These are phyloP conservation scores for Cyclaneusma minus DNA, from an alignment of 2,329 filamentous ascomycete genomes.

Conservation along the genomic window DNA sequence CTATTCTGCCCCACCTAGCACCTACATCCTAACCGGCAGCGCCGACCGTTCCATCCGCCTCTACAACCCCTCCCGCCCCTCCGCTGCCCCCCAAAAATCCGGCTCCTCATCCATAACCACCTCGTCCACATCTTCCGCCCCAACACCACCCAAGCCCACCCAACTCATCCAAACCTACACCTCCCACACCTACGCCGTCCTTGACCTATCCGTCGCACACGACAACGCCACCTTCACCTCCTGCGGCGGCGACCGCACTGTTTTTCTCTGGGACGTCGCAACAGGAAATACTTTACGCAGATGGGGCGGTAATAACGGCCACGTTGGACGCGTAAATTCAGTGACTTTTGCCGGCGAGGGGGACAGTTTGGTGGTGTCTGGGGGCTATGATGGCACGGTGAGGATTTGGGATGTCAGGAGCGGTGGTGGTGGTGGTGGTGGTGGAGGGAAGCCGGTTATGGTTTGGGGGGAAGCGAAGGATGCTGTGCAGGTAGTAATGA, in stretches of 20 bases:
- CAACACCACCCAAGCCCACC: conserved; percentile 21
- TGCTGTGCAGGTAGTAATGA: conserved; percentile 26
- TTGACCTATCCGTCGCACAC: conserved; percentile 56
- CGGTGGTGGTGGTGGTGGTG: conserved; percentile 21
- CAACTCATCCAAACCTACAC: conserved; percentile 73
- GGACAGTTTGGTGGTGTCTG: conserved; percentile 57
- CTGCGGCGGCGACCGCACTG: conserved; percentile 76
- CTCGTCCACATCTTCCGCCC: conserved; percentile 21
- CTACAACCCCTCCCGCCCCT: conserved; percentile 55
- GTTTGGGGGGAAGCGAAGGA: conserved; percentile 59
- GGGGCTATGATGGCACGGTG: conserved; percentile 61
- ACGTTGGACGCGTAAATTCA: conserved; percentile 48
- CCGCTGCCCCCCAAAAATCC: conserved; percentile 16
- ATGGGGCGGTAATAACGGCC: conserved; percentile 39
- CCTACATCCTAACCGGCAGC: conserved; percentile 72
- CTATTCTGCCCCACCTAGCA: conserved; percentile 58
- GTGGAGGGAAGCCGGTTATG: conserved; percentile 57
- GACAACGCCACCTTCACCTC: conserved; percentile 79
- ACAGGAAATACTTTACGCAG: conserved; percentile 63
- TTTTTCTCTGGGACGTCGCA: conserved; percentile 90
- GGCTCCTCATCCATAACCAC: conserved; percentile 5
- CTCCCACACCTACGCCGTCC: conserved; percentile 83
- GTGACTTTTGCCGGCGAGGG: conserved; percentile 65
- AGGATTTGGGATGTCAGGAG: conserved; percentile 58
- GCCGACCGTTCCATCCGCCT: conserved; percentile 75